Conservation (phyloP, 2,329 filamentous ascomycete species). For the Camillea tinctor region DNA sequence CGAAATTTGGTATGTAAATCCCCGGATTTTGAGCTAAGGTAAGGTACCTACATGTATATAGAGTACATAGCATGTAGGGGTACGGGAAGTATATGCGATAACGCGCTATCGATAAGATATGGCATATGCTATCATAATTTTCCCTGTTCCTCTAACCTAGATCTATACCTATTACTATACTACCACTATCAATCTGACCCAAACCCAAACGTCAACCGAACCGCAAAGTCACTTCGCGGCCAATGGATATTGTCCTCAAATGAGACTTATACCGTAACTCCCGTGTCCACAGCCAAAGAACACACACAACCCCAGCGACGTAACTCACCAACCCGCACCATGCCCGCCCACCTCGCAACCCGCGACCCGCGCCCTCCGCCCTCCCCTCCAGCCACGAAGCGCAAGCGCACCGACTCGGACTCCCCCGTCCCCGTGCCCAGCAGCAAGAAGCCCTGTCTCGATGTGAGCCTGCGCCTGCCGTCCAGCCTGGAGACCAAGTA, state of each 20-base stretch:
- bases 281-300: no score
- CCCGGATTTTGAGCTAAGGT: neutral
- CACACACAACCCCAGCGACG: no score
- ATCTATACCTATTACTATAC: no score
- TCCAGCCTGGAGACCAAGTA: constrained; percentile 42
- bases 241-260: no score
- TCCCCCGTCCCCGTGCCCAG: constrained; percentile 5
- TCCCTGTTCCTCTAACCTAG: neutral
- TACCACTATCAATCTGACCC: no score
- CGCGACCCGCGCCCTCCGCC: no score
- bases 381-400: constrained; percentile 24
- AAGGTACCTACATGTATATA: neutral
- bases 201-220: no score
- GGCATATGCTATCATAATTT: neutral
- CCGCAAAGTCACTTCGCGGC: neutral
- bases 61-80: neutral
- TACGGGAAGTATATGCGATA: neutral
- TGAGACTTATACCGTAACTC: no score
- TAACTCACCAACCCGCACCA: no score
- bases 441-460: constrained; percentile 27
- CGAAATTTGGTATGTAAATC: neutral
- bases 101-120: neutral
- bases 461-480: constrained; percentile 25
- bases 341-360: no score
- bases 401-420: constrained; percentile 27